Base-by-base conservation (phyloP, 192 early-diverging fungal genomes). In the Borealophlyctis nickersoniae region DNA sequence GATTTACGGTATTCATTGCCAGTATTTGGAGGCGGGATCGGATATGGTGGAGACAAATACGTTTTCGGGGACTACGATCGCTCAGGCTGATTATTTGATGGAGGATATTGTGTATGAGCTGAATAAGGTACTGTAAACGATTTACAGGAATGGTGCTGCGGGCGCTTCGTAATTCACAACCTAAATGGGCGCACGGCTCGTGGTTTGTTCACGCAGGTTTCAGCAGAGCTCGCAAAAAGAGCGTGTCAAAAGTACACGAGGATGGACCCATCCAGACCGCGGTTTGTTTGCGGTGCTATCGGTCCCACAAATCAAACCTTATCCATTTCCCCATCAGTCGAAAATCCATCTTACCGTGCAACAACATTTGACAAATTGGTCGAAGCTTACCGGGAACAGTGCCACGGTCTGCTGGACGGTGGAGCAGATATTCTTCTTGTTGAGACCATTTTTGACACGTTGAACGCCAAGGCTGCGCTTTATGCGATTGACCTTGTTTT, bases 41-140 rank as follows among this genome's bases (percentile, higher is more conserved):
- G 95, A 98, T 70, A 86, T 98, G 77, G 76, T 98, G 49, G 95
- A 95, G 76, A 95, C 95, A 34, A 98, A 98, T 79, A 95, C 95
- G n/a, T 98, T 98, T 80, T 89, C 87, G 26, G 85, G 85, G 4
- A 95, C 95, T 28, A 84, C 83, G 2, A 98, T 95, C 72, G 92
- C 92, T 9, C 95, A 98, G 74, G 84, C 89, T 23, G 95, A 98
- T 76, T 98, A 98, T 62, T 81, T 74, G 33, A 82, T 91, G 70
- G 91, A 95, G 71, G 77, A 88, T 14, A 72, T 88, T 34, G 95
- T 88, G 11, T 98, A 98, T 74, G 87, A 92, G 67, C 78, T 98
- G 72, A 98, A 98, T 81, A 91, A 90, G 76, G 91, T 87, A 19
- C n/a, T n/a, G n/a, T n/a, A n/a, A n/a, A n/a, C n/a, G n/a, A n/a